Percentiles rank a stretch among this genome's conserved stretches.
Evolutionary conservation across 176 grass and related monocot species (phyloP).

Genomic region (Aegilops umbellulata): DNA sequence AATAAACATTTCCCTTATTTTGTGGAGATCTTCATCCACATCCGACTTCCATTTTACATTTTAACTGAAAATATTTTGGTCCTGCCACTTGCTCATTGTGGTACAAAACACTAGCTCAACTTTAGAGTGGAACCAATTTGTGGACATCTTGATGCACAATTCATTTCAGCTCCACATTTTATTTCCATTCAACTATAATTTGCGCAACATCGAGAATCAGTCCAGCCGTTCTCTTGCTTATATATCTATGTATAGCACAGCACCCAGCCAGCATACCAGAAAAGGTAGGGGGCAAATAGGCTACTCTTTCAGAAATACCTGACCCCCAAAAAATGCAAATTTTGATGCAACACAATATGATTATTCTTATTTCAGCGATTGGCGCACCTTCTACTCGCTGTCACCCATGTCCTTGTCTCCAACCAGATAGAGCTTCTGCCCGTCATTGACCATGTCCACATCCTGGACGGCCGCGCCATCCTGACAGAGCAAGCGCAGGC

Average conservation of each 20-base stretch:
- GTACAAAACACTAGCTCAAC: neutral
- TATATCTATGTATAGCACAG: neutral
- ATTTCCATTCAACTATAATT: neutral
- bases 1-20: neutral
- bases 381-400: neutral
- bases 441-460: constrained; percentile 52
- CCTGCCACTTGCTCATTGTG: neutral
- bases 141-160: neutral
- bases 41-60: neutral
- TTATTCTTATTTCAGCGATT: neutral
- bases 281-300: neutral
- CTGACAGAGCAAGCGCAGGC: constrained; percentile 53
- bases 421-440: constrained; percentile 72
- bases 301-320: neutral
- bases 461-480: constrained; percentile 62
- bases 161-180: neutral
- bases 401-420: constrained; percentile 25
- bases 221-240: neutral
- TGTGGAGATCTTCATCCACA: neutral
- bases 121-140: neutral
- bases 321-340: neutral
- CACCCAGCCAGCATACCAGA: constrained; percentile 19
- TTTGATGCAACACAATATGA: neutral
- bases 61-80: neutral
- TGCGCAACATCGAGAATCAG: neutral